phyloP scores from a whole-genome alignment of 208 protist genomes.

The Leishmania amazonensis region DNA sequence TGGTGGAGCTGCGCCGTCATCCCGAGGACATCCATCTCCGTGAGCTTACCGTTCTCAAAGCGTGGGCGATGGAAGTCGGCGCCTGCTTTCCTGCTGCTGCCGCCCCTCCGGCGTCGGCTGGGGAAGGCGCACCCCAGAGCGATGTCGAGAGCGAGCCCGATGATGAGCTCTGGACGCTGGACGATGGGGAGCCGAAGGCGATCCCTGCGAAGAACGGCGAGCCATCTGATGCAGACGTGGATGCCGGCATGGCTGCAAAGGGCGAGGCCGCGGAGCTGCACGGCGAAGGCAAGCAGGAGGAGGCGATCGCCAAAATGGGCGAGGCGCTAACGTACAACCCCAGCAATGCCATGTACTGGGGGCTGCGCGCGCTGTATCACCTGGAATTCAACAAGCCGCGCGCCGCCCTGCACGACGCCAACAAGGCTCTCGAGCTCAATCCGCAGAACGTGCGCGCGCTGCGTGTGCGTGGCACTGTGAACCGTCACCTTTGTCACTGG shows the following conservation, averaged over 20 bases:
- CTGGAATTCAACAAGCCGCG: slow-evolving; percentile 49
- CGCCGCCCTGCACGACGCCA: slow-evolving; percentile 69
- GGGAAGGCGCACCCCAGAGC: background rate
- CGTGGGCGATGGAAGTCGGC: slow-evolving; percentile 38
- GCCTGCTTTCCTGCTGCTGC: slow-evolving; percentile 34
- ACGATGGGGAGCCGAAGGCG: slow-evolving; percentile 28
- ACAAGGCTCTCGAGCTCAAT: slow-evolving; percentile 58
- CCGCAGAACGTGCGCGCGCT: slow-evolving; percentile 78
- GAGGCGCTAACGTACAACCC: slow-evolving; percentile 63
- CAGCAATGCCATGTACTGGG: slow-evolving; percentile 80
- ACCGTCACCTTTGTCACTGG: slow-evolving; percentile 72
- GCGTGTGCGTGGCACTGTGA: slow-evolving; percentile 67
- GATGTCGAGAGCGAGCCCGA: slow-evolving; percentile 52
- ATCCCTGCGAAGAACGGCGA: slow-evolving; percentile 36
- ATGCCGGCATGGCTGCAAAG: slow-evolving; percentile 66
- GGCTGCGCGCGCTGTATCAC: slow-evolving; percentile 60
- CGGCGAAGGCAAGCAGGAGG: slow-evolving; percentile 46
- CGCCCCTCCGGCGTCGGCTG: slow-evolving; percentile 1
- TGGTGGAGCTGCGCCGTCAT: slow-evolving; percentile 32
- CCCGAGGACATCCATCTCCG: slow-evolving; percentile 49
- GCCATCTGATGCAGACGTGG: slow-evolving; percentile 51
- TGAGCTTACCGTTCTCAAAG: slow-evolving; percentile 39
- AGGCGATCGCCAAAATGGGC: slow-evolving; percentile 58
- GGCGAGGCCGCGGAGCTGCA: slow-evolving; percentile 56
- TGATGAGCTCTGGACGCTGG: slow-evolving; percentile 56